Percentiles rank a stretch among this genome's conserved stretches.
These are phyloP conservation scores for Ogataea corticis DNA, from an alignment of 805 yeast genomes.

Conservation along the genomic window DNA sequence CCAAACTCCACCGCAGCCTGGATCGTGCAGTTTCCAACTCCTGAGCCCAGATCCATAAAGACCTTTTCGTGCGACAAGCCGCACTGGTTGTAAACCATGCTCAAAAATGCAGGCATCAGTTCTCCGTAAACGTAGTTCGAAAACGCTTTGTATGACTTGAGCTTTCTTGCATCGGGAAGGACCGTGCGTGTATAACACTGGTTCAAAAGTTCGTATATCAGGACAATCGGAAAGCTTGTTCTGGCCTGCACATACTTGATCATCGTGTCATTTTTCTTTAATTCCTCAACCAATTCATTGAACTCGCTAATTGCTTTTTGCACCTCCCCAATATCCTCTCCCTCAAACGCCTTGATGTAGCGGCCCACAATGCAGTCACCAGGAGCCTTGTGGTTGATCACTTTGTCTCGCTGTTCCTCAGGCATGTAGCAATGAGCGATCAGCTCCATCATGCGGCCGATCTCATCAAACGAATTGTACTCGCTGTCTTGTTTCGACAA, in stretches of 20 bases:
- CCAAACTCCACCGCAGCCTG: constrained; percentile 90
- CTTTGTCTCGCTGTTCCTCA: constrained; percentile 31
- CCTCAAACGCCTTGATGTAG: constrained; percentile 36
- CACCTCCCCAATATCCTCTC: constrained; percentile 32
- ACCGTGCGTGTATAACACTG: constrained; percentile 77
- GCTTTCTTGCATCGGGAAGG: constrained; percentile 64
- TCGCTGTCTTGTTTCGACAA: constrained; percentile 52
- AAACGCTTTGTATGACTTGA: constrained; percentile 78
- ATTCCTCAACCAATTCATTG: constrained; percentile 39
- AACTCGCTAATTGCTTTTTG: constrained; percentile 41
- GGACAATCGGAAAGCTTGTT: constrained; percentile 37
- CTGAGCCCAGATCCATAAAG: constrained; percentile 91
- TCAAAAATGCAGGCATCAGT: constrained; percentile 72
- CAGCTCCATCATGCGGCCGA: constrained; percentile 51
- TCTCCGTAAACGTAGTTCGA: constrained; percentile 93
- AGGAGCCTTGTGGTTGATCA: constrained; percentile 38
- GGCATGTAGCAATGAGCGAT: constrained; percentile 44
- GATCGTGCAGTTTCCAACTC: constrained; percentile 88
- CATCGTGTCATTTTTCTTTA: constrained; percentile 36
- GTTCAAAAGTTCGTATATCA: constrained; percentile 67
- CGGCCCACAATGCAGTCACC: constrained; percentile 40
- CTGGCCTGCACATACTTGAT: constrained; percentile 19
- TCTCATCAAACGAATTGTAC: constrained; percentile 64
- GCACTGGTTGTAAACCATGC: constrained; percentile 64
- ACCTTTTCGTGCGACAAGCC: constrained; percentile 50